Evolutionary conservation across 352 stramenopile species (phyloP).

Genomic region (Globisporangium viniferum): DNA sequence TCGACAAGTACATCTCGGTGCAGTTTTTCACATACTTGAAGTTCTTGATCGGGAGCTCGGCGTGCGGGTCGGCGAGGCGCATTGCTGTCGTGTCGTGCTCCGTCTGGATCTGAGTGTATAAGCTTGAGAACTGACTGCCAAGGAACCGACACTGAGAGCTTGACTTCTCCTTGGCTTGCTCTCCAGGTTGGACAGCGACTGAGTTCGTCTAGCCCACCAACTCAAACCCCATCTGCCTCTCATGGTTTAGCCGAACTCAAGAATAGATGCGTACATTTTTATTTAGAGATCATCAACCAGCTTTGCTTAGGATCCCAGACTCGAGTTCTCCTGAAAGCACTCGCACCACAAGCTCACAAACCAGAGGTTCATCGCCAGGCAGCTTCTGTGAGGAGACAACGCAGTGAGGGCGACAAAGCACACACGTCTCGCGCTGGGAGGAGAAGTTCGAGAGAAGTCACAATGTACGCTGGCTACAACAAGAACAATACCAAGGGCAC

Average conservation of each 20-base stretch:
- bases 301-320: not conserved
- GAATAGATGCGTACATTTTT: not conserved
- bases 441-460: not conserved
- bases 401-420: not conserved
- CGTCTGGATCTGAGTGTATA: not conserved
- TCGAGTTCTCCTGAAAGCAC: not conserved
- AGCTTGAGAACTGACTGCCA: not conserved
- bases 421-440: not conserved
- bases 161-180: not conserved
- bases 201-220: constrained; percentile 1
- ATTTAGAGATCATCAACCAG: not conserved
- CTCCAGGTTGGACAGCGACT: not conserved
- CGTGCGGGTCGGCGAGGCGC: constrained; percentile 61
- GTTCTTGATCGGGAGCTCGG: constrained; percentile 84
- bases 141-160: not conserved
- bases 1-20: constrained; percentile 81
- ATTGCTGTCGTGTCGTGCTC: constrained; percentile 20
- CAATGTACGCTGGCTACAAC: constrained; percentile 71
- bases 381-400: not conserved
- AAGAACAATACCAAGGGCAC: constrained; percentile 76
- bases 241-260: not conserved
- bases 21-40: constrained; percentile 90
- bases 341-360: not conserved
- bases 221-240: not conserved
- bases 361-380: not conserved